Evolutionary conservation across 345 rosid genomes (phyloP).

Genomic region (Murraya paniculata): DNA sequence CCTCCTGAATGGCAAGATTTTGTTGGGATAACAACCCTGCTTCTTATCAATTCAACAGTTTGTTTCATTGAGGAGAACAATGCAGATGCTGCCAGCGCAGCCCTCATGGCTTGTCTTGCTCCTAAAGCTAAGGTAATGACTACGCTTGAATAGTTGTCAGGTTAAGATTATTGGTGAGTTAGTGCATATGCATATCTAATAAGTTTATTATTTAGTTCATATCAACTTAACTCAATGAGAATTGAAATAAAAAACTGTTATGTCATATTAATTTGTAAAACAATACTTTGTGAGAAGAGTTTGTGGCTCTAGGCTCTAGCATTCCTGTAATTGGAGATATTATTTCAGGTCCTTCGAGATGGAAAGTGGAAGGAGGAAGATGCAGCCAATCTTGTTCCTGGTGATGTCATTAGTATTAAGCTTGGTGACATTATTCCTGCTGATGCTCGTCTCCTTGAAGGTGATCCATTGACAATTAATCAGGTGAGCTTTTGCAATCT

Average conservation of each 20-base stretch:
- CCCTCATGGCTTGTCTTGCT: conserved; percentile 65
- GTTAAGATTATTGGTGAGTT: too few species aligned
- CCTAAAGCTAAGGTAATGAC: conserved; percentile 54
- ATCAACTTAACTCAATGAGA: too few species aligned
- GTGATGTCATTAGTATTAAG: conserved; percentile 63
- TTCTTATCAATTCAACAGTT: conserved; percentile 55
- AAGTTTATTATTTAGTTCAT: too few species aligned
- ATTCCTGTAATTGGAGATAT: too few species aligned
- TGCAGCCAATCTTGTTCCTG: conserved; percentile 62
- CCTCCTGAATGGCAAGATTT: conserved; percentile 74
- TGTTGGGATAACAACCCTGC: conserved; percentile 54
- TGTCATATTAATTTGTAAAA: too few species aligned
- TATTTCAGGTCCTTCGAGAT: conserved; percentile 51
- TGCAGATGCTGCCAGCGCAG: conserved; percentile 61
- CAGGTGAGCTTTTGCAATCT: conserved; percentile 36
- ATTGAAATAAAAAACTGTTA: too few species aligned
- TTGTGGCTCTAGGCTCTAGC: too few species aligned
- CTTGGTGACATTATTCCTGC: conserved; percentile 74
- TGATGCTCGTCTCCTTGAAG: conserved; percentile 67
- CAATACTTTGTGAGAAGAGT: too few species aligned
- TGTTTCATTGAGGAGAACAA: conserved; percentile 66
- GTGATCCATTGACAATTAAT: conserved; percentile 64
- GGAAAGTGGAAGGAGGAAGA: conserved; percentile 65
- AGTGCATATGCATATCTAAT: too few species aligned
- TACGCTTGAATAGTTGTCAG: too few species aligned